phyloP scores from a whole-genome alignment of 352 stramenopile genomes.

The Discostella stelligera region DNA sequence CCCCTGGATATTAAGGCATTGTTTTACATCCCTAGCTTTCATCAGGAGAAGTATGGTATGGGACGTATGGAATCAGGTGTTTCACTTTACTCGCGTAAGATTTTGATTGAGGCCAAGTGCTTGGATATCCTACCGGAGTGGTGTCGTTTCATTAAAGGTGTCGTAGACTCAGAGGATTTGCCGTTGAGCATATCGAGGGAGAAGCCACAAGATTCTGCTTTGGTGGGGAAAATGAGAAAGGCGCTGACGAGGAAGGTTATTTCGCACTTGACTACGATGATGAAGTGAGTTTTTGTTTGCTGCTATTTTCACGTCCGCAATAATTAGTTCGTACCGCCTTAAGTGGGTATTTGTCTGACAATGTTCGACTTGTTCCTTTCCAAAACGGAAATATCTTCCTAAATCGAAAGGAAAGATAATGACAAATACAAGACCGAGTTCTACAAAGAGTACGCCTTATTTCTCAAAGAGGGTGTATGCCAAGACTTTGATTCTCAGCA shows the following conservation, averaged over 20 bases:
- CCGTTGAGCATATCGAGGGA: slow-evolving; percentile 98
- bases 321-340: slow-evolving; percentile 11
- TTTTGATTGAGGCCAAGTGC: slow-evolving; percentile 98
- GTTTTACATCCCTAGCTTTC: slow-evolving; percentile 95
- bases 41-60: slow-evolving; percentile 96
- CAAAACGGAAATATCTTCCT: not conserved
- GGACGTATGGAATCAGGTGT: slow-evolving; percentile 93
- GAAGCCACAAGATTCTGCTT: slow-evolving; percentile 96
- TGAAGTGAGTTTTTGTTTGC: slow-evolving; percentile 53
- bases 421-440: slow-evolving; percentile 95
- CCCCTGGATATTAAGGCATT: slow-evolving; percentile 98
- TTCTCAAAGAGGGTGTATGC: slow-evolving; percentile 98
- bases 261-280: slow-evolving; percentile 70
- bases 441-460: slow-evolving; percentile 96
- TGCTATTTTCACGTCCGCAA: slow-evolving; percentile 1
- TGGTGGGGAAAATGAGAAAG: slow-evolving; percentile 95
- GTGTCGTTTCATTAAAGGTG: slow-evolving; percentile 92
- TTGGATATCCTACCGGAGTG: slow-evolving; percentile 97
- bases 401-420: slow-evolving; percentile 86
- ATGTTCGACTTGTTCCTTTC: not conserved
- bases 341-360: slow-evolving; percentile 15
- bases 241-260: slow-evolving; percentile 93
- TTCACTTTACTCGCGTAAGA: slow-evolving; percentile 97
- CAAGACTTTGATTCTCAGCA: slow-evolving; percentile 87
- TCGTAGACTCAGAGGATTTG: slow-evolving; percentile 97